Evolutionary conservation across 345 rosid species (phyloP).

Genomic region (Populus euphratica): DNA sequence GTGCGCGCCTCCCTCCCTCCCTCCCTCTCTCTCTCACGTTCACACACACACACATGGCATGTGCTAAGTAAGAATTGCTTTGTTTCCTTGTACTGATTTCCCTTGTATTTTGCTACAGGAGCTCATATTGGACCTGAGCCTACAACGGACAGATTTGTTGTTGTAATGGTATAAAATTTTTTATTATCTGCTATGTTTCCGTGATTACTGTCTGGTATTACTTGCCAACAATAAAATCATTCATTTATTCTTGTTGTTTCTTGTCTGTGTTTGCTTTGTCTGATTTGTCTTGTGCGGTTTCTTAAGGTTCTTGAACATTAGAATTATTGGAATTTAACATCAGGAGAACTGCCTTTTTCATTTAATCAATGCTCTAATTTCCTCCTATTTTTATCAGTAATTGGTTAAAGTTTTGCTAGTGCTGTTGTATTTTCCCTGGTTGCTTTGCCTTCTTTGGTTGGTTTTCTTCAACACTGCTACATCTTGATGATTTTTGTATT

Average conservation of each 20-base stretch:
- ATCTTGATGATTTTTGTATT: neutral
- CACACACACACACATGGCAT: neutral
- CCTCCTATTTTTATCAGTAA: neutral
- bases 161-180: constrained; percentile 66
- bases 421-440: neutral
- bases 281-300: neutral
- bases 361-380: neutral
- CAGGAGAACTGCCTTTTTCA: neutral
- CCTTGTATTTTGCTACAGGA: constrained; percentile 47
- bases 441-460: neutral
- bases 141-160: constrained; percentile 96
- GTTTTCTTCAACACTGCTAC: neutral
- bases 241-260: neutral
- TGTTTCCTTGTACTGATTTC: neutral
- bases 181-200: neutral
- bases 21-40: neutral
- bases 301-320: neutral
- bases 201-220: no score
- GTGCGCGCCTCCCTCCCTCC: neutral
- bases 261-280: neutral
- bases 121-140: constrained; percentile 99
- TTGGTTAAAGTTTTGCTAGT: no score
- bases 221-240: no score
- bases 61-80: neutral
- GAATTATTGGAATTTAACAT: neutral